Base-by-base conservation (phyloP, 352 stramenopile species). In the Phytophthora fragariaefolia region DNA sequence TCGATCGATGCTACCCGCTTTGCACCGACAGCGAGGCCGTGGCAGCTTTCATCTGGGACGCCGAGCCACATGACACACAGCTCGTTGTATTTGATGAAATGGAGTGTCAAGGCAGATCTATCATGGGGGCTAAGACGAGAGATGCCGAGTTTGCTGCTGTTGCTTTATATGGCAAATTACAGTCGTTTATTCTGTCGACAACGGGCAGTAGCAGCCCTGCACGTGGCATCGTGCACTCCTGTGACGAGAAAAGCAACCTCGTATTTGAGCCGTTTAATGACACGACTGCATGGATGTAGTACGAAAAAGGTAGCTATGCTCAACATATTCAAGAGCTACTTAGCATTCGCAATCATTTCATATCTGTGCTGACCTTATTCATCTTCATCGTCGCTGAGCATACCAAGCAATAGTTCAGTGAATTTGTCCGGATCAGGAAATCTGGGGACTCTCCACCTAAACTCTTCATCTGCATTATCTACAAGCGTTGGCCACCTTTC, bases 321-420 rank as follows among this genome's bases (percentile, higher is more conserved):
- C 10, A 17, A 18, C 34, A 12, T 18, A 15, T 42, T 42, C 34
- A 42, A 42, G 10, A 20, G 34, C 34, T 42, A n/a, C n/a, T n/a
- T n/a, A n/a, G n/a, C n/a, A n/a, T n/a, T n/a, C n/a, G n/a, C n/a
- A n/a, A n/a, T n/a, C n/a, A n/a, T n/a, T n/a, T n/a, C n/a, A n/a
- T n/a, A n/a, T n/a, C n/a, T n/a, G n/a, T 47, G 40, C 0, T 26
- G 5, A 6, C 7, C n/a, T 13, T 59, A 63, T n/a, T 76, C 43
- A 10, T 65, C 71, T 54, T 78, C 69, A n/a, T 78, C 71, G 8
- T 76, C 63, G 45, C 63, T 75, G 6, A 80, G 34, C 54, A 82
- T 69, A 0, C 63, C 58, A 6, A 71, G 8, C 12, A 85, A 51
- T 15, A 74, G 23, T 34, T 51, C 6, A 0, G 38, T 58, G n/a